Percentiles rank a stretch among this genome's conserved stretches.
Conservation (phyloP, 257 asterid species). For the Agastache rugosa region DNA sequence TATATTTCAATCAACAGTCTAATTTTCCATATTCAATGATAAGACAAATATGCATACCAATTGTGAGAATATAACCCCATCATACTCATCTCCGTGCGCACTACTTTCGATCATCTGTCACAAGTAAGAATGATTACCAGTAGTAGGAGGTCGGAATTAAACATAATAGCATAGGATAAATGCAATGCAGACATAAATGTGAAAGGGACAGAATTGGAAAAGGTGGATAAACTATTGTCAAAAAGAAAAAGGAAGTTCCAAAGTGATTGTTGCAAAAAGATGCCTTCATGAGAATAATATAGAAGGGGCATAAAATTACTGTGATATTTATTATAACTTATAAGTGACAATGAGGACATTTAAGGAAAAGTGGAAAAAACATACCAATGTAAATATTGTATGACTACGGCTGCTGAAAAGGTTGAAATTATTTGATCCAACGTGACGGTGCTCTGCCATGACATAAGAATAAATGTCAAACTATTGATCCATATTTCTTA, state of each 20-base stretch:
- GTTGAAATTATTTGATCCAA: constrained; percentile 97
- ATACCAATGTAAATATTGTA: constrained; percentile 95
- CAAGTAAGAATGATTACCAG: constrained; percentile 25
- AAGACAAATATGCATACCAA: constrained; percentile 61
- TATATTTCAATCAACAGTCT: neutral
- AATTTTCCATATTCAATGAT: constrained; percentile 22
- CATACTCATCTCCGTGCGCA: constrained; percentile 93
- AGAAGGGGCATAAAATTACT: constrained; percentile 3
- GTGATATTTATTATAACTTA: neutral
- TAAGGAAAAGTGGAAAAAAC: constrained; percentile 37
- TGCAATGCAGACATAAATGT: constrained; percentile 13
- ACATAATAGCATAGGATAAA: neutral
- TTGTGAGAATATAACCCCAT: constrained; percentile 95
- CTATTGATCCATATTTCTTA: constrained; percentile 18
- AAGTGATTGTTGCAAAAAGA: neutral
- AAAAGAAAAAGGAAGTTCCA: constrained; percentile 7
- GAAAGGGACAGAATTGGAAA: constrained; percentile 15
- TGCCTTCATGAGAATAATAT: constrained; percentile 1
- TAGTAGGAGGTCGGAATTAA: constrained; percentile 22
- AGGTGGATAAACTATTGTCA: neutral
- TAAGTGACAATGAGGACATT: constrained; percentile 25
- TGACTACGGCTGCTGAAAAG: constrained; percentile 99
- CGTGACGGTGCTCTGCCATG: constrained; percentile 97
- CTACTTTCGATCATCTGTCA: constrained; percentile 98
- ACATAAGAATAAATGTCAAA: constrained; percentile 40